A percentile compares a stretch with the other conserved stretches of the same genome.
These are phyloP conservation scores for Ceriops zippeliana DNA, from an alignment of 345 rosid genomes.

Conservation along the genomic window DNA sequence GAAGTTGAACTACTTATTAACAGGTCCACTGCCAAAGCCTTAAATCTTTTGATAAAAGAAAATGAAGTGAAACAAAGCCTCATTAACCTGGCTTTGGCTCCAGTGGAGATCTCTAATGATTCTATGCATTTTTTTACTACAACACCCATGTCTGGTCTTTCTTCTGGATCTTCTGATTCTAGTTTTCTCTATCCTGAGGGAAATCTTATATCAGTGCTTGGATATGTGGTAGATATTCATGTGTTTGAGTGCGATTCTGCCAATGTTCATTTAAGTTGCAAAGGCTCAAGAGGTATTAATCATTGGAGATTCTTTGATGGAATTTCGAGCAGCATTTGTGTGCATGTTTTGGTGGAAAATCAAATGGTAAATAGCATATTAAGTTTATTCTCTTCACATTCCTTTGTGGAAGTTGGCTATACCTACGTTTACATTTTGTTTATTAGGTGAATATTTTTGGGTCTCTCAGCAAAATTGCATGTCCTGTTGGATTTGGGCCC, in stretches of 20 bases:
- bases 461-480: conserved; percentile 43
- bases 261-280: conserved; percentile 20
- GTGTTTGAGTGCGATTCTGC: conserved; percentile 27
- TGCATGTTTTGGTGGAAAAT: conserved; percentile 48
- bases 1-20: conserved; percentile 22
- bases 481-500: conserved; percentile 68
- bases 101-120: conserved; percentile 26
- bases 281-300: conserved; percentile 22
- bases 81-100: conserved; percentile 23
- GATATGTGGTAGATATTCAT: conserved; percentile 54
- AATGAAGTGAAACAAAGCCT: conserved; percentile 34
- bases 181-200: conserved; percentile 55
- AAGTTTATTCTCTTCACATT: neutral
- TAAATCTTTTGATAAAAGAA: conserved; percentile 32
- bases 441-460: conserved; percentile 63
- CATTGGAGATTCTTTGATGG: conserved; percentile 24
- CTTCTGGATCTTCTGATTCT: conserved; percentile 28
- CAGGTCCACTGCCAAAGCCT: conserved; percentile 18
- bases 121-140: conserved; percentile 21
- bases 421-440: conserved; percentile 9
- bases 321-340: conserved; percentile 30
- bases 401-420: neutral
- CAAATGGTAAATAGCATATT: conserved; percentile 45
- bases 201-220: conserved; percentile 47
- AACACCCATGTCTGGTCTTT: conserved; percentile 14